Evolutionary conservation across 495 filamentous ascomycete genomes (phyloP), one percentile per base, ranked within the genome.

Genomic region (Hyaloscypha hepaticicola): DNA sequence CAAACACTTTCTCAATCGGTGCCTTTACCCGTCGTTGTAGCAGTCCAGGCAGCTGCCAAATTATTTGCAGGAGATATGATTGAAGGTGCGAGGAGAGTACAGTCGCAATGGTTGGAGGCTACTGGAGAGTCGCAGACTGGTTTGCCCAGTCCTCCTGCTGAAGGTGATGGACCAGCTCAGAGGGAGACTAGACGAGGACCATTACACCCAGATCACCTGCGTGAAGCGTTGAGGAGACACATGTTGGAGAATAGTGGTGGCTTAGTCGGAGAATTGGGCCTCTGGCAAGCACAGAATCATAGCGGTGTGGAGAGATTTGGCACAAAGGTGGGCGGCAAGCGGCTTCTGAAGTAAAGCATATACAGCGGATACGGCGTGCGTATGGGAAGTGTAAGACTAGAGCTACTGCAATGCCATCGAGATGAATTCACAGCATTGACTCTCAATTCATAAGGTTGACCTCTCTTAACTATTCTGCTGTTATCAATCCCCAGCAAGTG

Each of bases 1-100:
- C 90, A 93, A 67, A 92, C 91, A 48, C 87, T 96, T 14, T 92
- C 90, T 1, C 93, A 96, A 74, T 95, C 91, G 22, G 91, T 93
- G 3, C 88, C 91, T 4, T 81, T 84, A 16, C 87, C 83, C 56
- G 88, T 96, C 28, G 87, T 94, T 45, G 88, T 88, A 24, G 90
- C 88, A 26, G 88, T 96, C 69, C 90, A 89, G 56, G 86, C 88
- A 3, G 91, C 90, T 60, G 87, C 89, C 33, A 97, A 97, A 74
- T 82, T 92, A 64, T 96, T 90, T 73, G 84, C 91, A 8, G 92
- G 92, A 55, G 87, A 92, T 58, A 82, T 97, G 58, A 87, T 96
- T 58, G 91, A 96, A 73, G 82, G 84, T 59, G 92, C 93, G 0
- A 82, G 90, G 29, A 85, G 86, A 14, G 85, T 97, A 5, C 93